Base-by-base conservation (phyloP, 805 yeast genomes). In the Nakazawaea wyomingensis region DNA sequence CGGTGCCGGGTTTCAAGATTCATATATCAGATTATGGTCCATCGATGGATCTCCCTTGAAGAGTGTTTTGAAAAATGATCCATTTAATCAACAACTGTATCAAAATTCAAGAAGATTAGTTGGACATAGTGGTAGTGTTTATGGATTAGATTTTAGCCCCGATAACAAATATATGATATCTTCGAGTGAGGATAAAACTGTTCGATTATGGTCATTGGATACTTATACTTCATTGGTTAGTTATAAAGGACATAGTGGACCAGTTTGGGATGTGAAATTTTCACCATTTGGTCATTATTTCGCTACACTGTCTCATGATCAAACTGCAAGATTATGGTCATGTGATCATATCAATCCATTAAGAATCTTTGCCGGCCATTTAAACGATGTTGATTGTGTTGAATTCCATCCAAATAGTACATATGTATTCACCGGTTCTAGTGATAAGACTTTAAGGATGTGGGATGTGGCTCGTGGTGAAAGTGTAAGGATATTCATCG, bases 301-400 rank as follows among this genome's bases (percentile, higher is more conserved):
- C 63, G 96, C 95, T n/a, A 90, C 97, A 0, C 96, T 95, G 0
- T 87, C 96, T 2, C 96, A 90, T 58, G 99, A 93, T 59, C 97
- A 90, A 61, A 93, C 99, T 0, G 98, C 98, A 1, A 75, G 98
- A 48, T 70, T 93, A 44, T 93, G 99, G 99, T 89, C 96, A 20
- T 88, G 96, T 53, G 99, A 93, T 61, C 99, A 93, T 63, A 90
- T 93, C 35, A 90, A 91, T 59, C 98, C 99, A 29, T 70, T 93
- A 54, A 73, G 99, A 52, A 86, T 93, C 20, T 91, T 93, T 69
- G 98, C 98, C 0, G 99, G 99, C 0, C 99, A 93, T 64, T 74
- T 90, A 54, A 85, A 88, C 55, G 99, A 93, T 66, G 98, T 93
- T 30, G 98, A 93, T 59, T 81, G 91, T 52, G 95, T 91, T 29